Evolutionary conservation across 2,329 filamentous ascomycete species (phyloP), one percentile per base, ranked within the genome.

Genomic region (Colletotrichum sp.): DNA sequence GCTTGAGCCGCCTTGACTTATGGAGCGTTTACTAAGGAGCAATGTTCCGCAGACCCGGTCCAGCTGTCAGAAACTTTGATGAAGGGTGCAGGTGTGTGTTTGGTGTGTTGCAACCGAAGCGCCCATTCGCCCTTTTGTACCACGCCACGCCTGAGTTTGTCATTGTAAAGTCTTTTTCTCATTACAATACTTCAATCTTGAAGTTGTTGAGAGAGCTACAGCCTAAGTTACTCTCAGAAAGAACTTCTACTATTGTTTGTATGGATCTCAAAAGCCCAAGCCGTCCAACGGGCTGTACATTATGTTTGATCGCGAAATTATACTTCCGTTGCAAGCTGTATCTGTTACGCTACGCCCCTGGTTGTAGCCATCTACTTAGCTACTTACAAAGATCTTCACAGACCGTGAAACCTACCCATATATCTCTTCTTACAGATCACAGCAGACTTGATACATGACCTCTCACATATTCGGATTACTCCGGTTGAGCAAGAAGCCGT

Each of bases 331-430:
- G 16, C 36, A 10, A 43, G 36, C 36, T 43, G 36, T 0, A 2
- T 43, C 8, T 6, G 2, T 18, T 43, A 43, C 16, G 16, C 16
- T 43, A 6, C 5, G 36, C 36, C 36, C 8, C 36, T 43, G 36
- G n/a, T 43, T 43, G 36, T 43, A 5, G 36, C 5, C 36, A 43
- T 43, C 16, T 18, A 6, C 34, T 38, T 38, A 8, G 2, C 4
- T 18, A 5, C 13, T 36, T 36, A 3, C 2, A 36, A 16, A 38
- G 15, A 18, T 18, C 36, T 18, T 38, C 0, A 18, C 36, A 38
- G 36, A 38, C 36, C 1, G 36, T 38, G 36, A 1, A 6, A 0
- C 4, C 4, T 38, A 1, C 36, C 7, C 36, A 4, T 8, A 18
- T 38, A 8, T 8, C 3, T 38, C 36, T 18, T 38, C 7, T 38